These are phyloP conservation scores for Blastobotrys proliferans DNA, from an alignment of 1,139 yeast genomes.

Conservation along the genomic window DNA sequence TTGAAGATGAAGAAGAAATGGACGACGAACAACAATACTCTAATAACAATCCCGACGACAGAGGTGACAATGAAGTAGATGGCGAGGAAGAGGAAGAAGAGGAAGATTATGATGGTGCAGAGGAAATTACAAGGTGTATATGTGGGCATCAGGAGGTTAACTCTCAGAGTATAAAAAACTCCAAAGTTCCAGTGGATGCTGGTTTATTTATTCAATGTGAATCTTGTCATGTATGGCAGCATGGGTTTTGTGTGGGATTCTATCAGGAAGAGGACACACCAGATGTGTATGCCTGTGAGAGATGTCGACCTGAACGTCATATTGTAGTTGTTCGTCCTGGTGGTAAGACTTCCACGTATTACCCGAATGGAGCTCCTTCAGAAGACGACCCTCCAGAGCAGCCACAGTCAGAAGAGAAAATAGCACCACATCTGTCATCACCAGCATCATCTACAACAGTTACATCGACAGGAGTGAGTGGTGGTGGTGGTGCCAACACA, in stretches of 20 bases:
- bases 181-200: constrained; percentile 53
- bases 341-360: constrained; percentile 43
- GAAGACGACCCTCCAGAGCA: not conserved
- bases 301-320: constrained; percentile 81
- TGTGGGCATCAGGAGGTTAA: constrained; percentile 76
- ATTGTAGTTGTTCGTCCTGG: constrained; percentile 47
- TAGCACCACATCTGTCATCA: not conserved
- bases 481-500: constrained; percentile 18
- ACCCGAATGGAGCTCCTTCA: constrained; percentile 30
- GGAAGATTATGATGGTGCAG: constrained; percentile 31
- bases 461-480: constrained; percentile 1
- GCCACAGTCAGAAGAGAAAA: not conserved
- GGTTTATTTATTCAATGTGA: constrained; percentile 89
- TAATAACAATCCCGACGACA: not conserved
- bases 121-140: constrained; percentile 83
- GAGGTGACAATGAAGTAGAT: not conserved
- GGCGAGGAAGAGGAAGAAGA: constrained; percentile 7
- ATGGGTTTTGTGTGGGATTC: constrained; percentile 91
- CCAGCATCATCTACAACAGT: not conserved
- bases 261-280: constrained; percentile 71
- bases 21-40: not conserved
- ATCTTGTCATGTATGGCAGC: constrained; percentile 93
- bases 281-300: constrained; percentile 90
- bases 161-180: constrained; percentile 34
- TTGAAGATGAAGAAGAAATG: constrained; percentile 6